Conservation (phyloP, 768 basidiomycete species). For the Boletus reticulatus region DNA sequence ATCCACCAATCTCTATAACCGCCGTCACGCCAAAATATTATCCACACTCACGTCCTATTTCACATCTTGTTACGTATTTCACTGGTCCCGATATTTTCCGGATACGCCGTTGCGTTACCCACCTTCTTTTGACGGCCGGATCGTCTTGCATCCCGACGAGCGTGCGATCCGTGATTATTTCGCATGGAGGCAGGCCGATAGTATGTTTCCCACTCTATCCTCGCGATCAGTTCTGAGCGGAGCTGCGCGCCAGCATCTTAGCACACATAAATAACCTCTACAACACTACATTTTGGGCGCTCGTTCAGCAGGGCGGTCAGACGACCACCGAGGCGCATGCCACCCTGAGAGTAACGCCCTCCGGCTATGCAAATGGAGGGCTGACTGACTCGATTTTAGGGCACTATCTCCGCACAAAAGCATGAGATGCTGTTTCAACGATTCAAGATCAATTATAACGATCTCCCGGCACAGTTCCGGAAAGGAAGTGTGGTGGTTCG, state of each 20-base stretch:
- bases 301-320: slow-evolving; percentile 80
- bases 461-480: slow-evolving; percentile 63
- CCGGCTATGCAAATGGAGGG: neutral
- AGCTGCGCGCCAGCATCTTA: slow-evolving; percentile 34
- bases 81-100: slow-evolving; percentile 82
- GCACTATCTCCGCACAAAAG: slow-evolving; percentile 86
- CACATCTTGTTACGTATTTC: slow-evolving; percentile 86
- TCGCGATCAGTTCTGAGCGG: slow-evolving; percentile 5
- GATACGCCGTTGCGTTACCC: slow-evolving; percentile 71
- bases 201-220: slow-evolving; percentile 46
- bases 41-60: slow-evolving; percentile 83
- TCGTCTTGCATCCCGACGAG: slow-evolving; percentile 74
- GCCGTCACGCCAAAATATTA: slow-evolving; percentile 83
- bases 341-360: slow-evolving; percentile 57
- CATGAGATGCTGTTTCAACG: slow-evolving; percentile 84
- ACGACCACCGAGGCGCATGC: slow-evolving; percentile 80
- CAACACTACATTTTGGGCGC: slow-evolving; percentile 94
- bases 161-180: slow-evolving; percentile 88
- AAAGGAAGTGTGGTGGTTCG: slow-evolving; percentile 87
- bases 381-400: slow-evolving; percentile 46
- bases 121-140: slow-evolving; percentile 90
- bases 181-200: slow-evolving; percentile 94
- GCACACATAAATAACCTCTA: slow-evolving; percentile 98
- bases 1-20: slow-evolving; percentile 75
- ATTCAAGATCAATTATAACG: slow-evolving; percentile 88